A percentile compares a stretch with the other conserved stretches of the same genome.
Evolutionary conservation across 371 early-diverging fungal genomes (phyloP).

Genomic region (Apophysomyces ossiformis): DNA sequence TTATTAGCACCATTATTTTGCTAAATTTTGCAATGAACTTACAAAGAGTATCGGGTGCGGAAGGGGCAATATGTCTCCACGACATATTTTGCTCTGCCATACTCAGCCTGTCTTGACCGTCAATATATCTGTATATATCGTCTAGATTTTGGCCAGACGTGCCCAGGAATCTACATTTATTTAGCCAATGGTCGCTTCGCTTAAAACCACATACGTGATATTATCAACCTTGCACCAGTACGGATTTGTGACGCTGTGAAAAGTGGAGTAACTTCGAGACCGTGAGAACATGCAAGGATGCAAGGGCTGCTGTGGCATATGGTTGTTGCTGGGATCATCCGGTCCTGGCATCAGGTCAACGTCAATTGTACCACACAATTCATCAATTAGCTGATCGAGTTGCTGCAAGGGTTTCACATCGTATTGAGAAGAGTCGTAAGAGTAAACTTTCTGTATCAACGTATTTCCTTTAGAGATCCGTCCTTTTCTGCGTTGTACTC

Average conservation of each 20-base stretch:
- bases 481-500: conserved; percentile 9
- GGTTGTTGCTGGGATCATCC: conserved; percentile 75
- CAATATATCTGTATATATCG: conserved; percentile 76
- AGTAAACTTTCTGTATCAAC: conserved; percentile 53
- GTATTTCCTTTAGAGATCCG: not conserved
- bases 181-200: not conserved
- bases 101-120: conserved; percentile 58
- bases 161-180: conserved; percentile 63
- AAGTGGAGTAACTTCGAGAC: conserved; percentile 60
- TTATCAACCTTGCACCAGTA: conserved; percentile 71
- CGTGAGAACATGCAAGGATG: conserved; percentile 70
- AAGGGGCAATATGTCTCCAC: conserved; percentile 90
- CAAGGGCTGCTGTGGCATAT: conserved; percentile 89
- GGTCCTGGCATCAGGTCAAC: conserved; percentile 89
- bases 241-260: conserved; percentile 82
- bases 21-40: conserved; percentile 20
- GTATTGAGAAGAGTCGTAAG: conserved; percentile 54
- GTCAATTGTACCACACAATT: conserved; percentile 62
- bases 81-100: conserved; percentile 72
- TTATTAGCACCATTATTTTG: not conserved
- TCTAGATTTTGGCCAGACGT: conserved; percentile 88
- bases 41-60: conserved; percentile 94
- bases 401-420: conserved; percentile 48
- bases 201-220: conserved; percentile 42
- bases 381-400: conserved; percentile 64